Percentiles rank a stretch among this genome's conserved stretches.
Evolutionary conservation across 805 yeast species (phyloP).

Genomic region (Metschnikowia lachancei): DNA sequence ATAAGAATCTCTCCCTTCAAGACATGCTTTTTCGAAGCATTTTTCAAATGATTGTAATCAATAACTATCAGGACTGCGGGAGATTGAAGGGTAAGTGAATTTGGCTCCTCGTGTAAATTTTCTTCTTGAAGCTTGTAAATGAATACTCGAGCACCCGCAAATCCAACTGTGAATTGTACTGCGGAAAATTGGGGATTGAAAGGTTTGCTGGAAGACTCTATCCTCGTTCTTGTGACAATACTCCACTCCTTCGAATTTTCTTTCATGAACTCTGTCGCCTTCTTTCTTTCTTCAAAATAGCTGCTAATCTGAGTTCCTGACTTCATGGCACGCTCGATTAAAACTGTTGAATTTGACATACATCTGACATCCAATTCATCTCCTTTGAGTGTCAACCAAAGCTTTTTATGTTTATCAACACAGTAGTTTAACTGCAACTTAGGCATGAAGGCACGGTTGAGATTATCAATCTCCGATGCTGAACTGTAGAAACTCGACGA

Average conservation of each 20-base stretch:
- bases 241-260: slow-evolving; percentile 3
- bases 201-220: slow-evolving; percentile 6
- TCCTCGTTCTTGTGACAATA: background rate
- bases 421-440: slow-evolving; percentile 58
- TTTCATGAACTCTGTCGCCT: slow-evolving; percentile 7
- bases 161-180: slow-evolving; percentile 51
- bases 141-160: slow-evolving; percentile 67
- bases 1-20: slow-evolving; percentile 55
- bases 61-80: slow-evolving; percentile 67
- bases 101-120: slow-evolving; percentile 36
- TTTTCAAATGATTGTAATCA: slow-evolving; percentile 46
- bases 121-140: slow-evolving; percentile 47
- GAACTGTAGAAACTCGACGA: slow-evolving; percentile 49
- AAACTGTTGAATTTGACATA: slow-evolving; percentile 51
- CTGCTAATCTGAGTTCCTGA: slow-evolving; percentile 47
- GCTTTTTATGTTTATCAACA: slow-evolving; percentile 30
- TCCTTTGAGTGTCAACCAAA: slow-evolving; percentile 57
- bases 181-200: slow-evolving; percentile 30
- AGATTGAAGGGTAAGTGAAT: slow-evolving; percentile 60
- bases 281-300: slow-evolving; percentile 25
- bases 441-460: slow-evolving; percentile 67
- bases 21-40: slow-evolving; percentile 38
- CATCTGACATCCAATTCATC: slow-evolving; percentile 67
- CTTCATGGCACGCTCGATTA: slow-evolving; percentile 51
- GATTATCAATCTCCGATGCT: slow-evolving; percentile 44